Evolutionary conservation across 345 rosid genomes (phyloP), one percentile per base, ranked within the genome.

Genomic region (Ceriops tagal): DNA sequence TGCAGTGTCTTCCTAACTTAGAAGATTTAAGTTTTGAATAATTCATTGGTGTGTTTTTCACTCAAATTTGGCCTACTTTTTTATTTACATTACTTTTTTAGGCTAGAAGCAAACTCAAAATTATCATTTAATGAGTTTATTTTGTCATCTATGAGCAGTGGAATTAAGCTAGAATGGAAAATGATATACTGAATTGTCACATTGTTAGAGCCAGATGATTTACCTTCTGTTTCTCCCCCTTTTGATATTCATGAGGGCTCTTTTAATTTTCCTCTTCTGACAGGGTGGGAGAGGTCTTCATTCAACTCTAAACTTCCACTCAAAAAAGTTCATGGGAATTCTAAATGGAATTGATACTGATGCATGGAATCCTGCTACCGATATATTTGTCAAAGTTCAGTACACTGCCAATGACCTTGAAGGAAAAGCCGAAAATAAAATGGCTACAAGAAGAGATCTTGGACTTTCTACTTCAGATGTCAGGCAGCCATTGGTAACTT

Each of bases 241-340:
- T 46, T 60, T 66, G 66, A 24, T 57, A 35, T 46, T 65, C 15
- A 19, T 18, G n/a, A 59, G 18, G 62, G 61, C 39, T 62, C 34
- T 73, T 31, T 61, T 2, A 34, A 51, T 65, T 68, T 8, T 73
- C 13, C 53, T 77, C 19, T 43, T 43, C 49, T 58, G 19, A 74
- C 78, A 93, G 97, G 96, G 97, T 73, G 99, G 99, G 67, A 83
- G 64, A 69, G 97, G 99, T 76, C 96, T 95, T 55, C 95, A 91
- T 74, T 80, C 96, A 8, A 91, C 95, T 20, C 90, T 95, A 30
- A 89, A 82, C 80, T 79, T 83, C 60, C 90, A 95, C 74, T 83
- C 93, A 35, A 95, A 88, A 73, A 95, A 95, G 82, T 95, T 95
- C 62, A 46, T 86, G 30, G 99, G 99, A 66, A 84, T 95, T 74